Evolutionary conservation across 2,329 filamentous ascomycete species (phyloP).

Genomic region (Amphichorda felina): DNA sequence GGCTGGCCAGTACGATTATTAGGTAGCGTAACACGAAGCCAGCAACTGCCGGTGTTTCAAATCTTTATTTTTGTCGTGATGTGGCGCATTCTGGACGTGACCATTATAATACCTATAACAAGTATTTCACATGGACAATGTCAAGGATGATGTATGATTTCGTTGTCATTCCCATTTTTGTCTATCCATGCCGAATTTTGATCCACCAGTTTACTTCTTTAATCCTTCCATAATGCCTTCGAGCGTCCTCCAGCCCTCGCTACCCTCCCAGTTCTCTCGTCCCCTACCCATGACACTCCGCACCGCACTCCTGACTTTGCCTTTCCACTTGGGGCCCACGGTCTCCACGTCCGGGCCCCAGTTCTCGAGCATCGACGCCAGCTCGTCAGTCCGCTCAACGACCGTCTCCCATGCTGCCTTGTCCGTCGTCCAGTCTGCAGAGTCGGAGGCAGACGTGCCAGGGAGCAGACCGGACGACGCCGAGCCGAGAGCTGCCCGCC

Average conservation of each 20-base stretch:
- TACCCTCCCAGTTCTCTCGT: constrained; percentile 74
- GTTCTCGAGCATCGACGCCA: constrained; percentile 76
- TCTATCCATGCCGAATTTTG: too few relatives aligned
- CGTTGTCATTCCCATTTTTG: too few relatives aligned
- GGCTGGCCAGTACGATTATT: too few relatives aligned
- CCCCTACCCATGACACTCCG: constrained; percentile 74
- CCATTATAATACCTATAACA: too few relatives aligned
- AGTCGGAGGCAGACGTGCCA: constrained; percentile 1
- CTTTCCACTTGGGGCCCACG: constrained; percentile 73
- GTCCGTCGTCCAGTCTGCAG: constrained; percentile 34
- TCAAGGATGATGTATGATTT: too few relatives aligned
- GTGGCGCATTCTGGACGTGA: too few relatives aligned
- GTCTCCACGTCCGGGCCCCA: constrained; percentile 53
- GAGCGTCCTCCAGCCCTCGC: constrained; percentile 52
- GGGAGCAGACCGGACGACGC: constrained; percentile 13
- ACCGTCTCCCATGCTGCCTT: constrained; percentile 58
- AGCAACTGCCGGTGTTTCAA: too few relatives aligned
- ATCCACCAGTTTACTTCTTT: constrained; percentile 15
- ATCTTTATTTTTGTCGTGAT: too few relatives aligned
- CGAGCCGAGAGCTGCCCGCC: constrained; percentile 47
- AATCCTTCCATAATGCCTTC: constrained; percentile 43
- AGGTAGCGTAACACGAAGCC: too few relatives aligned
- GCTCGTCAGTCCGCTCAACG: constrained; percentile 65
- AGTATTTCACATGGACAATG: too few relatives aligned
- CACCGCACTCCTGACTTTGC: constrained; percentile 77